These are phyloP conservation scores for Ogataea populi-albae DNA, from an alignment of 805 yeast species.

Conservation along the genomic window DNA sequence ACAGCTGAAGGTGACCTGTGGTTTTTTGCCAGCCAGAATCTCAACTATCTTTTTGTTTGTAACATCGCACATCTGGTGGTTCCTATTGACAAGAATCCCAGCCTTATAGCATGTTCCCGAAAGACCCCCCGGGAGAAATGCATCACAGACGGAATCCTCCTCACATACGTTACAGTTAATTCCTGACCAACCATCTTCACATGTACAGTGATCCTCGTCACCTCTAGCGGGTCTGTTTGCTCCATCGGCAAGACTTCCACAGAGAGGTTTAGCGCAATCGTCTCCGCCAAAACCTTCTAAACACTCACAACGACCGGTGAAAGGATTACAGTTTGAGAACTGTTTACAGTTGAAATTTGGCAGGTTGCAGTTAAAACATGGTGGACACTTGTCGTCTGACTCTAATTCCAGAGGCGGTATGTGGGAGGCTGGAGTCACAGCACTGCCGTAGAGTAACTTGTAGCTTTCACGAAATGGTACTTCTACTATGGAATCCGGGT, in stretches of 20 bases:
- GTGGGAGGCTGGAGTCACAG: not conserved
- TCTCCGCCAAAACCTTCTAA: constrained; percentile 90
- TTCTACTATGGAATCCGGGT: too few relatives aligned
- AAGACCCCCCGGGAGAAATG: constrained; percentile 79
- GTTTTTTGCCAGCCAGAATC: constrained; percentile 73
- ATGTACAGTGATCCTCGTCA: constrained; percentile 55
- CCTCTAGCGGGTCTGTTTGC: constrained; percentile 62
- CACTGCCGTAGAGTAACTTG: too few relatives aligned
- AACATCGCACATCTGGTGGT: constrained; percentile 92
- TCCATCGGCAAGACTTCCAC: constrained; percentile 77
- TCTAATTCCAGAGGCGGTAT: not conserved
- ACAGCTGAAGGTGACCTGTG: constrained; percentile 92
- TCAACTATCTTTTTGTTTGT: constrained; percentile 83
- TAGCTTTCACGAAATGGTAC: too few relatives aligned
- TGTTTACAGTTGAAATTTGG: constrained; percentile 90
- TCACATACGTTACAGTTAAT: constrained; percentile 89
- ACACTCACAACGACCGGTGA: constrained; percentile 90
- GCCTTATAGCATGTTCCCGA: constrained; percentile 85
- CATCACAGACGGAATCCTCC: constrained; percentile 70
- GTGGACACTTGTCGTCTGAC: constrained; percentile 60
- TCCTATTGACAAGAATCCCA: constrained; percentile 76
- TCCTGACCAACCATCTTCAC: constrained; percentile 89
- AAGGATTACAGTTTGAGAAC: constrained; percentile 82
- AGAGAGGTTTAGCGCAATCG: constrained; percentile 83
- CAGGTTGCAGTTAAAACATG: constrained; percentile 92